These are phyloP conservation scores for Solanum dulcamara DNA, from an alignment of 257 asterid species.

Conservation along the genomic window DNA sequence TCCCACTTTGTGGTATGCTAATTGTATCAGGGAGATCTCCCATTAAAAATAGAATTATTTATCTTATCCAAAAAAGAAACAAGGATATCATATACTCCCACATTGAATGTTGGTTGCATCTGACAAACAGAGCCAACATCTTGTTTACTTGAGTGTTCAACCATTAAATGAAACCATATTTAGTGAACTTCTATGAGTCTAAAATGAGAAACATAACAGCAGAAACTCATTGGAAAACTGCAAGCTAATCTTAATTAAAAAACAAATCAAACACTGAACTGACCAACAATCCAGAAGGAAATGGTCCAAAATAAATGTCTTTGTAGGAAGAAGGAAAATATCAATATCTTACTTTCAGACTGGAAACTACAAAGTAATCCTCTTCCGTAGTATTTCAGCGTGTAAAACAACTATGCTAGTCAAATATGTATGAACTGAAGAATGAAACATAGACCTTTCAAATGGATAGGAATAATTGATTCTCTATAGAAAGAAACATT, in stretches of 20 bases:
- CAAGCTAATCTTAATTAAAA: neutral
- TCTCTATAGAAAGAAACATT: neutral
- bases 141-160: neutral
- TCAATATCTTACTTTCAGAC: neutral
- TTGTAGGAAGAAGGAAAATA: neutral
- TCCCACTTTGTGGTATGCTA: neutral
- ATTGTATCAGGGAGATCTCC: neutral
- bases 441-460: neutral
- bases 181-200: neutral
- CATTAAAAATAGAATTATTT: neutral
- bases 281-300: neutral
- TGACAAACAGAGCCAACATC: neutral
- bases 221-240: neutral
- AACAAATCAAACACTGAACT: neutral
- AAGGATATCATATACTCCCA: neutral
- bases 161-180: neutral
- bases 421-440: neutral
- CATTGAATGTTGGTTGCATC: neutral
- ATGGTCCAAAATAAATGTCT: neutral
- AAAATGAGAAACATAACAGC: neutral
- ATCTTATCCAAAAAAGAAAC: neutral
- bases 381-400: neutral
- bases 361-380: neutral
- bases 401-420: neutral
- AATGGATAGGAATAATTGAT: neutral